Base-by-base conservation (phyloP, 306 rosid species). In the Rosa lucieae region DNA sequence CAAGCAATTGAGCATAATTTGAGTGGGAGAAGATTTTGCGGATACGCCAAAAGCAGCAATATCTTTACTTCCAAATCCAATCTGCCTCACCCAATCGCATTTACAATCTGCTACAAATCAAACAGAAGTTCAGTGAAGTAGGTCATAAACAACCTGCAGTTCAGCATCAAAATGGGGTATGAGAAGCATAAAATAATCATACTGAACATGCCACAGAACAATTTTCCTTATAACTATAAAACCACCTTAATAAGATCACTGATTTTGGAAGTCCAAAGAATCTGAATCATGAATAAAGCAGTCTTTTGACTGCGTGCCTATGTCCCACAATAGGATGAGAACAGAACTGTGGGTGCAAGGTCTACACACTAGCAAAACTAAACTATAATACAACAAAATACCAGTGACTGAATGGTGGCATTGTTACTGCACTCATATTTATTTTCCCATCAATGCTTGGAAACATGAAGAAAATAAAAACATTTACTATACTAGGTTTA, bases 401-500 rank as follows among this genome's bases (percentile, higher is more conserved):
- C 66, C 66, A 59, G 66, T 59, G 32, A 23, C 9, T 29, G 43
- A 49, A 72, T 13, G 12, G 13, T 35, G 35, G 13, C 67, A 40
- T 8, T 4, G 46, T 55, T 73, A 55, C 67, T 10, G 26, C 48
- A 55, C 11, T 6, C 14, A n/a, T 42, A 63, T 39, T 59, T 35
- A 65, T 35, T 35, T 35, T 35, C 70, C 46, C 32, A 23, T 61
- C 13, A 48, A 52, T 73, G 20, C 10, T 73, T 53, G 48, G 5
- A 51, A 35, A 73, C 26, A 39, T 61, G 71, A 62, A 29, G 44
- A 75, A 61, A 39, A 43, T n/a, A 56, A 46, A 43, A 46, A 8
- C 18, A 74, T 3, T 44, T 47, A 12, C 76, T 56, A 56, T 65
- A 67, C 63, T 39, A 42, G 49, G n/a, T 59, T 84, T 87, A 76